Conservation (phyloP, 805 yeast genomes). For the Priceomyces fermenticarens region DNA sequence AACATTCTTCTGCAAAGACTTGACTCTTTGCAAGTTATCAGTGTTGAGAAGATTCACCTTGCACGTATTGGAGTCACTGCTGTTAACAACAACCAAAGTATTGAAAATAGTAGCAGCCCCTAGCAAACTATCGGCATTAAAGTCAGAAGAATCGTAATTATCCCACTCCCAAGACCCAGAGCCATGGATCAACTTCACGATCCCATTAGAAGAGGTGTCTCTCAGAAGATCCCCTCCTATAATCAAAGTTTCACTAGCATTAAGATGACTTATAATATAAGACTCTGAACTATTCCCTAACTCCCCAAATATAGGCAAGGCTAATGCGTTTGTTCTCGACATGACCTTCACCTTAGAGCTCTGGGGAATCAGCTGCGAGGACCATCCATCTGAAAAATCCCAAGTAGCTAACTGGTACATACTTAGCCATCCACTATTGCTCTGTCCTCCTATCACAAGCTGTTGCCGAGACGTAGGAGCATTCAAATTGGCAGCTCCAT, state of each 20-base stretch:
- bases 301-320: slow-evolving; percentile 51
- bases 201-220: slow-evolving; percentile 39
- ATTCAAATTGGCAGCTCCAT: slow-evolving; percentile 45
- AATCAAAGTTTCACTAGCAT: slow-evolving; percentile 44
- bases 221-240: slow-evolving; percentile 56
- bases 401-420: slow-evolving; percentile 73
- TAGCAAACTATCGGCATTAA: slow-evolving; percentile 23
- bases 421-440: slow-evolving; percentile 63
- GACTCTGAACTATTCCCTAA: slow-evolving; percentile 17
- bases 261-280: slow-evolving; percentile 30
- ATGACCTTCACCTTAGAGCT: slow-evolving; percentile 35
- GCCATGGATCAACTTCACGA: slow-evolving; percentile 36
- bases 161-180: slow-evolving; percentile 40
- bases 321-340: slow-evolving; percentile 51
- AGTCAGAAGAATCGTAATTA: slow-evolving; percentile 8
- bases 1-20: slow-evolving; percentile 16
- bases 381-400: slow-evolving; percentile 67
- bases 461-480: slow-evolving; percentile 46
- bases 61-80: slow-evolving; percentile 10
- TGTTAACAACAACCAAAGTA: slow-evolving; percentile 44
- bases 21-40: slow-evolving; percentile 29
- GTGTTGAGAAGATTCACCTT: slow-evolving; percentile 43
- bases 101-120: slow-evolving; percentile 56
- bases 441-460: slow-evolving; percentile 64
- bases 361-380: slow-evolving; percentile 39